phyloP scores from a whole-genome alignment of 495 filamentous ascomycete species.

The Elasticomyces elasticus region DNA sequence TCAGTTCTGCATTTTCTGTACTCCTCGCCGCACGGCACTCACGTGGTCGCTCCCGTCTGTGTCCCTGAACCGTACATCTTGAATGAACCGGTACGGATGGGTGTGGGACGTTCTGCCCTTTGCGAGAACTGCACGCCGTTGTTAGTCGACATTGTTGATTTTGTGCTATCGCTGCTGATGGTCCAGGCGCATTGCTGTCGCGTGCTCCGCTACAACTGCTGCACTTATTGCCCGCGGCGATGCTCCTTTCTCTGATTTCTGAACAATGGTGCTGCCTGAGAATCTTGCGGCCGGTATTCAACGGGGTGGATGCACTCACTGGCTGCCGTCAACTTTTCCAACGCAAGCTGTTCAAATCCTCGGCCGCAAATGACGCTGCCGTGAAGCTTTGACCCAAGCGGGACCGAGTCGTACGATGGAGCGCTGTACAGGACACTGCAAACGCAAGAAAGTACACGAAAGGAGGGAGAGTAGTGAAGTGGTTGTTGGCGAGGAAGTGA shows the following conservation, averaged over 20 bases:
- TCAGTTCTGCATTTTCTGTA: conserved; percentile 58
- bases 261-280: conserved; percentile 3
- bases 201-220: neutral
- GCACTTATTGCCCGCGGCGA: neutral
- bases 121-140: conserved; percentile 1
- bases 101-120: conserved; percentile 62
- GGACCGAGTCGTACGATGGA: too few relatives aligned
- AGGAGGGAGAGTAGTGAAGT: too few relatives aligned
- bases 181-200: conserved; percentile 2
- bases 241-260: neutral
- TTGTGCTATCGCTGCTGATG: neutral
- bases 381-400: too few relatives aligned
- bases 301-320: neutral
- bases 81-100: neutral
- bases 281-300: neutral
- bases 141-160: neutral
- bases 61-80: conserved; percentile 78
- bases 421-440: too few relatives aligned
- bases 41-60: conserved; percentile 30
- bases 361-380: too few relatives aligned
- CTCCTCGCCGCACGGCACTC: neutral
- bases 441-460: too few relatives aligned
- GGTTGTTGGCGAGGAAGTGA: too few relatives aligned
- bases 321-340: neutral
- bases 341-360: too few relatives aligned